Base-by-base conservation (phyloP, 2,329 filamentous ascomycete genomes). In the Xylariaceae sp. region DNA sequence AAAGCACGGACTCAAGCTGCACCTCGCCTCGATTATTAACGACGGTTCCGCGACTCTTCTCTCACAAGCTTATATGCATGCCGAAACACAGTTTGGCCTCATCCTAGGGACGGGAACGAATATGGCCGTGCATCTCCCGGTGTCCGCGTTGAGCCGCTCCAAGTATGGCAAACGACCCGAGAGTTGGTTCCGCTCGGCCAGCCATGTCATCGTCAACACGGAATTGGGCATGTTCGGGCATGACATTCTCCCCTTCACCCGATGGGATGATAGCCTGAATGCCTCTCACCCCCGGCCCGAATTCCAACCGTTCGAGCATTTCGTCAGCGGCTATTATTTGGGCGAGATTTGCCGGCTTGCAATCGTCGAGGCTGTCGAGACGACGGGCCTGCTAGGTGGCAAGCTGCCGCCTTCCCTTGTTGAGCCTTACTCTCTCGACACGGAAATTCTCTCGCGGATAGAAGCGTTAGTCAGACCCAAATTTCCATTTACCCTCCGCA, bases 101-200 rank as follows among this genome's bases (percentile, higher is more conserved):
- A 86, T 88, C 51, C 74, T 86, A 22, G 85, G 85, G 16, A 88
- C 85, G 0, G 85, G 85, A 29, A 76, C 83, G 55, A 88, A 88
- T 68, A 79, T 85, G 44, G 82, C 84, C 44, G 81, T 80, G 22
- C 81, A 86, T 64, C 74, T 87, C 22, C 84, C 84, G 5, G 76
- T 85, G 2, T 71, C 74, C 3, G 74, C 79, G 15, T 75, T 87
- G 50, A 75, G 77, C 26, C 72, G 71, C 41, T 54, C 70, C 44
- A 86, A 86, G 65, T 85, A 83, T 55, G 82, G 81, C 40, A 63
- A 69, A 22, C 76, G 82, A 8, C 80, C 82, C 0, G 65, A 70
- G 5, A 68, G 68, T 30, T 86, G 83, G 83, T 80, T 81, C 61
- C 73, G 79, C 19, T 72, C 73, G 18, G 83, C 81, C 4, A 79